A percentile compares a stretch with the other conserved stretches of the same genome.
Conservation (phyloP, 225 moss, liverwort and hornwort species). For the Bryum argenteum region DNA sequence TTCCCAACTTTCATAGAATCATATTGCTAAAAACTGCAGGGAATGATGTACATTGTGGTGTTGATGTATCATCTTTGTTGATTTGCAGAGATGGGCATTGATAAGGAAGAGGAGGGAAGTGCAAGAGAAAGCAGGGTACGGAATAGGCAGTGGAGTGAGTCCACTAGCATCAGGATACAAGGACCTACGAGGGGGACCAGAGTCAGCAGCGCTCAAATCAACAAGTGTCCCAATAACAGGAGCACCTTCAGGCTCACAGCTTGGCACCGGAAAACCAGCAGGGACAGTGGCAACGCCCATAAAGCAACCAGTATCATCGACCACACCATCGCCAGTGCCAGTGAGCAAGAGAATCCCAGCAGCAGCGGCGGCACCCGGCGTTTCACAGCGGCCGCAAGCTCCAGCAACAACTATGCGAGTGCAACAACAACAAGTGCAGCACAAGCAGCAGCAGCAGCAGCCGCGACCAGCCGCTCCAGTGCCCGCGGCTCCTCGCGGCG, state of each 20-base stretch:
- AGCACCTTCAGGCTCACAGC: conserved; percentile 24
- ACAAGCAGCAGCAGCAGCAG: too few species aligned
- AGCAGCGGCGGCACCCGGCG: conserved; percentile 36
- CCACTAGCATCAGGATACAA: conserved; percentile 41
- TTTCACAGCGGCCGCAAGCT: conserved; percentile 26
- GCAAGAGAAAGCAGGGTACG: conserved; percentile 65
- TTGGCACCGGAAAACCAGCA: conserved; percentile 27
- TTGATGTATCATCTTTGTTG: neutral
- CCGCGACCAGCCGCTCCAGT: too few species aligned
- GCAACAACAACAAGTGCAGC: too few species aligned
- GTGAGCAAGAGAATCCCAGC: conserved; percentile 40
- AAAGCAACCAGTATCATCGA: conserved; percentile 40
- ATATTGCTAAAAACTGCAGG: too few species aligned
- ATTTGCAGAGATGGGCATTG: conserved; percentile 88
- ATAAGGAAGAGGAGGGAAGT: conserved; percentile 86
- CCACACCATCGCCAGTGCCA: conserved; percentile 38
- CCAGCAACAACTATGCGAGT: too few species aligned
- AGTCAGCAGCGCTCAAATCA: conserved; percentile 20
- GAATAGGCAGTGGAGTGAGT: conserved; percentile 50
- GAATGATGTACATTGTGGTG: neutral
- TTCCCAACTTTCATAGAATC: too few species aligned
- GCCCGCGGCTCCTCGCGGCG: conserved; percentile 6
- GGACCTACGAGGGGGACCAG: conserved; percentile 42
- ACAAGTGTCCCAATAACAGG: conserved; percentile 20
- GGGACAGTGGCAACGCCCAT: conserved; percentile 37